phyloP scores from a whole-genome alignment of 208 protist genomes.

The Wallacemonas sp. region DNA sequence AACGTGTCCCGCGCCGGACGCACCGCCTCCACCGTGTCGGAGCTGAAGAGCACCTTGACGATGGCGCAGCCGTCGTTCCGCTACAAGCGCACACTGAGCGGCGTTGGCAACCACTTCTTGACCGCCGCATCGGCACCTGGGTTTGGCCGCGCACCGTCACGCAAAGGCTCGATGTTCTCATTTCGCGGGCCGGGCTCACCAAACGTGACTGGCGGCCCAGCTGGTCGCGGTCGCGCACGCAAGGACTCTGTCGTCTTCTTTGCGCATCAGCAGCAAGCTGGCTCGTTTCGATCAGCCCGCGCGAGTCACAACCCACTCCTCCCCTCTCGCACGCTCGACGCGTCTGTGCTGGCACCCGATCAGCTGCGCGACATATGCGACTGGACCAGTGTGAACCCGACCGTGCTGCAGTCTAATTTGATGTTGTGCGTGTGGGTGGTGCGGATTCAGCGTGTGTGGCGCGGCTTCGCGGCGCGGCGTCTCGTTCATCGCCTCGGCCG shows the following conservation, averaged over 20 bases:
- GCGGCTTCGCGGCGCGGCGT: conserved; percentile 13
- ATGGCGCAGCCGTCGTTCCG: neutral
- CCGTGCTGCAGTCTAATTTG: conserved; percentile 27
- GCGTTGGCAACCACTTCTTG: neutral
- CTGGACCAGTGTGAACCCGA: conserved; percentile 11
- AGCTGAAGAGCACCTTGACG: conserved; percentile 15
- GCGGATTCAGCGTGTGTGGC: conserved; percentile 50
- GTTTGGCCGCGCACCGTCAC: neutral
- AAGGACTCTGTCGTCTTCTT: conserved; percentile 5
- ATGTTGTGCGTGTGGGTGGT: conserved; percentile 31
- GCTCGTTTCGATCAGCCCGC: too few species aligned
- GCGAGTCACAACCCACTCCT: too few species aligned
- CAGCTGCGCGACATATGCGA: too few species aligned
- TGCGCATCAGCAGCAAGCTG: too few species aligned
- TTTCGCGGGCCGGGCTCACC: neutral
- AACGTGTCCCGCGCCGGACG: neutral
- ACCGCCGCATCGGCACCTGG: too few species aligned
- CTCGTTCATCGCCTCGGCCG: neutral
- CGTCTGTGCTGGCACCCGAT: too few species aligned
- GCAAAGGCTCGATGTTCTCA: conserved; percentile 1
- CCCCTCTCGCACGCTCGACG: too few species aligned
- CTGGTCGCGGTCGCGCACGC: neutral
- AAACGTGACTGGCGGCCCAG: neutral
- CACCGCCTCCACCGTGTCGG: conserved; percentile 1
- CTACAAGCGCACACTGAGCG: neutral